These are phyloP conservation scores for Alternaria conjuncta DNA, from an alignment of 2,329 filamentous ascomycete species.

Conservation along the genomic window DNA sequence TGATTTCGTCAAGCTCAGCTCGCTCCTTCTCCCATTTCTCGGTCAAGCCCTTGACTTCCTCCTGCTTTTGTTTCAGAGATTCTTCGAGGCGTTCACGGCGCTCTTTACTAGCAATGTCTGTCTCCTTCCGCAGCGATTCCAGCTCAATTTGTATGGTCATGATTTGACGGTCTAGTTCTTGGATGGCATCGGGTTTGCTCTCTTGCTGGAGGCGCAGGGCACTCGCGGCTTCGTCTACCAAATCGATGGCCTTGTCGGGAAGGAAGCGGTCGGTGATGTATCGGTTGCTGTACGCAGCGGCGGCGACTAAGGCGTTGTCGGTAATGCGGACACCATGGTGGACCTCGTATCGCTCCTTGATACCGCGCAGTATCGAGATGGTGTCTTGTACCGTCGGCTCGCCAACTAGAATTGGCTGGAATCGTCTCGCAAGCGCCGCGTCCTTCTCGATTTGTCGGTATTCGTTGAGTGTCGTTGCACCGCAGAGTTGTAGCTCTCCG, in stretches of 20 bases:
- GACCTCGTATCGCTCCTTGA: constrained; percentile 97
- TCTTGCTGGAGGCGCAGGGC: constrained; percentile 92
- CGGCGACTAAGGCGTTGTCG: constrained; percentile 88
- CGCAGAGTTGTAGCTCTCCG: constrained; percentile 93
- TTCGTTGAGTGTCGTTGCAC: constrained; percentile 90
- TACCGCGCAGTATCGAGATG: constrained; percentile 91
- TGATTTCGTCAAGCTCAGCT: constrained; percentile 83
- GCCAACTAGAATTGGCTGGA: constrained; percentile 92
- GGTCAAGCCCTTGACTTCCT: constrained; percentile 75
- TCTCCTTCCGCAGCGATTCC: constrained; percentile 93
- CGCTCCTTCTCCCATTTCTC: constrained; percentile 91
- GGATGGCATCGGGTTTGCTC: constrained; percentile 94
- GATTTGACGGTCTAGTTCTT: constrained; percentile 89
- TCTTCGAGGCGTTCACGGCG: constrained; percentile 83
- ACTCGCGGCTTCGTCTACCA: constrained; percentile 94
- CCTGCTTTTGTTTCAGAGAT: constrained; percentile 76
- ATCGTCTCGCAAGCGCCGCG: constrained; percentile 86
- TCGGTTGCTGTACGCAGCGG: constrained; percentile 89
- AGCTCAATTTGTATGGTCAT: constrained; percentile 98
- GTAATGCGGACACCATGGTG: constrained; percentile 96
- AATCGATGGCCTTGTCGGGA: constrained; percentile 95
- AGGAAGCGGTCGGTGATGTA: constrained; percentile 97
- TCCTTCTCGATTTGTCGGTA: constrained; percentile 96
- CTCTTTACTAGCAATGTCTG: constrained; percentile 86
- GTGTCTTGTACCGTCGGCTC: constrained; percentile 92